These are phyloP conservation scores for Scolecobasidium constrictum DNA, from an alignment of 2,329 filamentous ascomycete species.

Conservation along the genomic window DNA sequence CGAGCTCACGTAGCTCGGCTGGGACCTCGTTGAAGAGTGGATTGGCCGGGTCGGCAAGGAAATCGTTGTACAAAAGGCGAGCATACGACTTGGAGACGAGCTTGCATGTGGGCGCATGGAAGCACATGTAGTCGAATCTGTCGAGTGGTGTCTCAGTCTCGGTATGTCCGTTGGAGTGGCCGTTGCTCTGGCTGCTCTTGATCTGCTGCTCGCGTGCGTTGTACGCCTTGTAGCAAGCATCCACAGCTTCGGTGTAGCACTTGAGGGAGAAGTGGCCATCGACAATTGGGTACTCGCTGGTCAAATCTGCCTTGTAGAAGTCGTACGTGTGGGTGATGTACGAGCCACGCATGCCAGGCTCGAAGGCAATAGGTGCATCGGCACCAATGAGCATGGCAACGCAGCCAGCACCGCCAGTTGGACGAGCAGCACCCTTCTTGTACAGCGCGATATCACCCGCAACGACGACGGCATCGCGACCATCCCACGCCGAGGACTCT, in stretches of 20 bases:
- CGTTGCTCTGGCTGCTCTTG: conserved; percentile 24
- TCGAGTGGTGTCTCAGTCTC: conserved; percentile 34
- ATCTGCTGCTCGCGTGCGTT: conserved; percentile 37
- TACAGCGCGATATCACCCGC: conserved; percentile 43
- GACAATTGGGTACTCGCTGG: conserved; percentile 42
- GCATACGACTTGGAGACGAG: conserved; percentile 44
- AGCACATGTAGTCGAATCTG: conserved; percentile 44
- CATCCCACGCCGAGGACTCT: conserved; percentile 43
- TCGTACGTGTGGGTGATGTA: conserved; percentile 43
- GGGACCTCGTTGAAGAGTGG: conserved; percentile 39
- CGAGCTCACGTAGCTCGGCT: conserved; percentile 34
- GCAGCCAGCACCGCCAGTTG: conserved; percentile 42
- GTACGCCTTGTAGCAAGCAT: conserved; percentile 44
- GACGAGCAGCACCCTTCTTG: conserved; percentile 42
- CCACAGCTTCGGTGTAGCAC: conserved; percentile 42
- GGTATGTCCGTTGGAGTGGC: conserved; percentile 15
- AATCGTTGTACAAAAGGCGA: conserved; percentile 42
- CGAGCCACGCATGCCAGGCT: conserved; percentile 38
- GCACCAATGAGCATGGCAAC: conserved; percentile 43
- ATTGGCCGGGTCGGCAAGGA: conserved; percentile 34
- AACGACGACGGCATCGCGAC: conserved; percentile 40
- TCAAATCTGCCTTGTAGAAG: conserved; percentile 45
- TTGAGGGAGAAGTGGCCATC: conserved; percentile 42
- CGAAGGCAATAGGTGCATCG: conserved; percentile 38
- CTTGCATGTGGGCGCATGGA: conserved; percentile 45